A percentile compares a stretch with the other conserved stretches of the same genome.
Conservation (phyloP, 1,139 yeast species). For the Nakaseomyces bracarensis region DNA sequence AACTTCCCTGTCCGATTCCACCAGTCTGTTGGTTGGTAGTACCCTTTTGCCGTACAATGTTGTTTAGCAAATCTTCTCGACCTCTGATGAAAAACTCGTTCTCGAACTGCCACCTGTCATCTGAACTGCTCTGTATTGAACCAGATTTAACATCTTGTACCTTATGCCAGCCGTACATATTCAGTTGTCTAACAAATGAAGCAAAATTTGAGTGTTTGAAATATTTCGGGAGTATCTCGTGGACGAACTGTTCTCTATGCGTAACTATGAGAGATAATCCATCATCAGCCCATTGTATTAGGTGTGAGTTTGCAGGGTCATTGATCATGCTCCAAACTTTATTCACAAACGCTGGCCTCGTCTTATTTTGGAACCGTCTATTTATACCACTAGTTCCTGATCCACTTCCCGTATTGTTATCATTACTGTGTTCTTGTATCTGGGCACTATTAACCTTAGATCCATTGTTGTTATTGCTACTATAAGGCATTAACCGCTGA, state of each 20-base stretch:
- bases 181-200: conserved; percentile 85
- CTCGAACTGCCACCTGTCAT: conserved; percentile 59
- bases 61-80: conserved; percentile 64
- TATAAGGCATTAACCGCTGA: not conserved
- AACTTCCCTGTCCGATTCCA: not conserved
- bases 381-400: not conserved
- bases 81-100: conserved; percentile 70
- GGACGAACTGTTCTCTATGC: conserved; percentile 82
- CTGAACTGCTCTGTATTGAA: conserved; percentile 29
- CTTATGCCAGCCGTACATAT: conserved; percentile 95
- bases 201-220: conserved; percentile 94
- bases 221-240: conserved; percentile 75
- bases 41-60: conserved; percentile 47
- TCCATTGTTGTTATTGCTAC: not conserved
- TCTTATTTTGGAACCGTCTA: conserved; percentile 24
- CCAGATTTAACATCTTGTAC: conserved; percentile 48
- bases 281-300: conserved; percentile 77
- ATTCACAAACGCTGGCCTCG: conserved; percentile 80
- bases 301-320: conserved; percentile 58
- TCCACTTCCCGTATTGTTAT: conserved; percentile 5
- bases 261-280: conserved; percentile 80
- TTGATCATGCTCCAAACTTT: conserved; percentile 95
- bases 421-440: conserved; percentile 7
- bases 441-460: too few relatives aligned
- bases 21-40: not conserved